These are phyloP conservation scores for Trichosporon sp. DNA, from an alignment of 1,284 basidiomycete genomes.

Conservation along the genomic window DNA sequence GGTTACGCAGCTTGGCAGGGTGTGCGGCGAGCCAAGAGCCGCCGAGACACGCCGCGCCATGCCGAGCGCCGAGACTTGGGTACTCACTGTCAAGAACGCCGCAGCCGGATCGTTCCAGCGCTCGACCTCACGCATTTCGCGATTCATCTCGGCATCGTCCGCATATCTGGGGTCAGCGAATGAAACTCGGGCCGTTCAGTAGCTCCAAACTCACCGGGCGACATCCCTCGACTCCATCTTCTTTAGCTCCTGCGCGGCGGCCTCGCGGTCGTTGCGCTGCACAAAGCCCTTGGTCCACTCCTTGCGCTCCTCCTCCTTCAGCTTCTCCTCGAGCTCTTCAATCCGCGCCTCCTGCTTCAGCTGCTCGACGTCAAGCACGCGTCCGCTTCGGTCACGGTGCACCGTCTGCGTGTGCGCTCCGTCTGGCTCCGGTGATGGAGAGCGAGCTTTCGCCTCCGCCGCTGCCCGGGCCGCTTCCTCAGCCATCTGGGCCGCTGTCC, in stretches of 20 bases:
- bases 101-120: constrained; percentile 95
- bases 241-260: constrained; percentile 66
- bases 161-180: constrained; percentile 59
- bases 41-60: not conserved
- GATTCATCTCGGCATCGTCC: constrained; percentile 83
- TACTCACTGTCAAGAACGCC: constrained; percentile 80
- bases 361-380: constrained; percentile 83
- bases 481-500: constrained; percentile 63
- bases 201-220: constrained; percentile 61
- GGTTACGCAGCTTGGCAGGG: not conserved
- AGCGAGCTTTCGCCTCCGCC: constrained; percentile 53
- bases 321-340: constrained; percentile 73
- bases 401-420: constrained; percentile 72
- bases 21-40: not conserved
- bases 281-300: constrained; percentile 95
- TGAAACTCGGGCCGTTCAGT: no score
- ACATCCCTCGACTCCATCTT: constrained; percentile 69
- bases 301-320: constrained; percentile 85
- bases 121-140: constrained; percentile 73
- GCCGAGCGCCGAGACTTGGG: not conserved
- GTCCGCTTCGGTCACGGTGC: constrained; percentile 86
- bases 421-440: constrained; percentile 58
- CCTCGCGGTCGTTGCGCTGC: constrained; percentile 77
- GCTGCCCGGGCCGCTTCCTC: constrained; percentile 62
- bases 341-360: constrained; percentile 78